A percentile compares a stretch with the other conserved stretches of the same genome.
Conservation (phyloP, 1,284 basidiomycete genomes). For the Cutaneotrichosporon curvatum region DNA sequence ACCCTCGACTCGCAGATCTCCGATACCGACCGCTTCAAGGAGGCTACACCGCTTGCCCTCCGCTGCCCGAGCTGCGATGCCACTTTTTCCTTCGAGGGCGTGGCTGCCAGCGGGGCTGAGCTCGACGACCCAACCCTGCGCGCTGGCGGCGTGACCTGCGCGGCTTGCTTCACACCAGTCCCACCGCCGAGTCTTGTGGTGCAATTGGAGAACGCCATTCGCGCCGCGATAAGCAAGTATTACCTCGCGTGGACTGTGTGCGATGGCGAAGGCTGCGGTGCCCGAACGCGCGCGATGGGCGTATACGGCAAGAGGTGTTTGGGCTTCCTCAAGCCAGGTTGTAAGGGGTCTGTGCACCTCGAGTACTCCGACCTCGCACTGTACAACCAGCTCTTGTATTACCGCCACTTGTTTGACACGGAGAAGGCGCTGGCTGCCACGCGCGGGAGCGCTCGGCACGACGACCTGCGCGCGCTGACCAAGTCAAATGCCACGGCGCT, state of each 20-base stretch:
- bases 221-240: conserved; percentile 67
- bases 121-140: conserved; percentile 52
- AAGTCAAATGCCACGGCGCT: conserved; percentile 54
- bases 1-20: conserved; percentile 85
- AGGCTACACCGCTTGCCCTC: conserved; percentile 61
- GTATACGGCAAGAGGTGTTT: conserved; percentile 82
- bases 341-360: conserved; percentile 61
- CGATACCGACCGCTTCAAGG: conserved; percentile 77
- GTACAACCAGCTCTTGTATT: conserved; percentile 83
- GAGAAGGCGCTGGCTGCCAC: conserved; percentile 57
- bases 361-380: conserved; percentile 80
- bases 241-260: conserved; percentile 87
- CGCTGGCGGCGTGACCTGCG: conserved; percentile 52
- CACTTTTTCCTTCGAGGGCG: conserved; percentile 57
- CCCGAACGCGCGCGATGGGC: conserved; percentile 76
- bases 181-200: conserved; percentile 60
- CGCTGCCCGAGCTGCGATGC: conserved; percentile 67
- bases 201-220: conserved; percentile 81
- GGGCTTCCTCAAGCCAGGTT: conserved; percentile 50
- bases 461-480: conserved; percentile 54
- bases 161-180: conserved; percentile 56
- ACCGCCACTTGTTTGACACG: conserved; percentile 65
- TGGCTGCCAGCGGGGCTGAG: conserved; percentile 42
- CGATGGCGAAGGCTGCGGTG: conserved; percentile 74
- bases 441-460: conserved; percentile 53